Evolutionary conservation across 2,329 filamentous ascomycete species (phyloP), one percentile per base, ranked within the genome.

Genomic region (Pseudocercospora cruenta): DNA sequence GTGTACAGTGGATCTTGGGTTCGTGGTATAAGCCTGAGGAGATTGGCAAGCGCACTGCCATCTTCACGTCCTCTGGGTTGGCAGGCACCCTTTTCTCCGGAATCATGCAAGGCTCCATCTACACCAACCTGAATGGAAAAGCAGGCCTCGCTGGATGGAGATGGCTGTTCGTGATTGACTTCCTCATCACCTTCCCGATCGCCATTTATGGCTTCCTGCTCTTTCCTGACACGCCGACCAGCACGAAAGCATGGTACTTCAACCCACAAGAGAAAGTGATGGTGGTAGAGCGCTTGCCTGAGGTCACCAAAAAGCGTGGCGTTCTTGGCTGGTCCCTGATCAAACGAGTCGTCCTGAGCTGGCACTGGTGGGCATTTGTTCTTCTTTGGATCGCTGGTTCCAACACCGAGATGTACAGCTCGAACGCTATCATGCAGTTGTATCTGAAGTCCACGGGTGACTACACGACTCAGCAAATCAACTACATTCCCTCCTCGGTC

Each of bases 61-160:
- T 90, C 60, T 89, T 89, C 74, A 88, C 86, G 1, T 83, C 85
- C 0, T 86, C 84, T 1, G 87, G 86, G 0, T 78, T 88, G 1
- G 86, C 85, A 0, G 87, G 87, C 0, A 87, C 84, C 0, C 85
- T 89, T 82, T 86, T 90, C 60, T 84, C 84, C 12, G 87, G 87
- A 0, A 87, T 88, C 74, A 84, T 90, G 63, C 86, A 89, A 73
- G 85, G 83, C 0, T 86, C 84, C 7, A 81, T 82, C 45, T 78
- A 81, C 62, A 76, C 70, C 0, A 79, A 75, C 39, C 76, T 83
- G 65, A 70, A 87, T 64, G 83, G 85, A 1, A 74, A 81, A 4
- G 73, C 78, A 57, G 85, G 85, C 0, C 78, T 88, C 1, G 77
- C 79, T 4, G 86, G 85, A 3, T 89, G 87, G 87, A 78, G 85